Percentiles rank a stretch among this genome's conserved stretches.
phyloP scores from a whole-genome alignment of 306 rosid species.

The Leucaena leucocephala region DNA sequence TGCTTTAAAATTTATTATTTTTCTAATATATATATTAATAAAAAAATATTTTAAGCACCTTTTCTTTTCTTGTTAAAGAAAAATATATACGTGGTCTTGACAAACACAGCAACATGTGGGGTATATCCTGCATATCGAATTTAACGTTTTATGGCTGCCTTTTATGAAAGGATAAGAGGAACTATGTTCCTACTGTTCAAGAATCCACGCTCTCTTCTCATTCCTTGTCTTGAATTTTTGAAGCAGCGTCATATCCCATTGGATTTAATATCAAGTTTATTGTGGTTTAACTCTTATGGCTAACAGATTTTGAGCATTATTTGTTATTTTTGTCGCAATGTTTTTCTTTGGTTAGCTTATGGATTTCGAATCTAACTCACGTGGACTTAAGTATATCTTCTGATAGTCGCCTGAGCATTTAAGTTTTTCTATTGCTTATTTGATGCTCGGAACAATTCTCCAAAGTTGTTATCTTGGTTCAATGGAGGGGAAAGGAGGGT shows the following conservation, averaged over 20 bases:
- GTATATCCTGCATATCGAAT: slow-evolving; percentile 32
- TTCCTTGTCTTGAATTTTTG: neutral
- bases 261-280: neutral
- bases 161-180: neutral
- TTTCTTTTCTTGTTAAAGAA: slow-evolving; percentile 40
- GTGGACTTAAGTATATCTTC: neutral
- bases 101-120: slow-evolving; percentile 44
- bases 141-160: slow-evolving; percentile 19
- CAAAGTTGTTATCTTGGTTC: neutral
- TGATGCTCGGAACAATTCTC: neutral
- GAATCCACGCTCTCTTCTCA: neutral
- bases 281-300: neutral
- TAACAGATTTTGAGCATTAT: neutral
- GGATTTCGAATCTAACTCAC: neutral
- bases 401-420: neutral
- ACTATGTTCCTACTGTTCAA: slow-evolving; percentile 30
- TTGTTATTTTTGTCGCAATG: neutral
- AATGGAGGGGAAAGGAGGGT: too few species aligned
- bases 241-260: neutral
- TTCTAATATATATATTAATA: too few species aligned
- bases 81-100: slow-evolving; percentile 38
- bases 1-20: too few species aligned
- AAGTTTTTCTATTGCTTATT: neutral
- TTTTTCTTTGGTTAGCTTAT: neutral
- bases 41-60: slow-evolving; percentile 37